phyloP scores from a whole-genome alignment of 2,329 filamentous ascomycete species.

The Basipetospora chlamydospora region DNA sequence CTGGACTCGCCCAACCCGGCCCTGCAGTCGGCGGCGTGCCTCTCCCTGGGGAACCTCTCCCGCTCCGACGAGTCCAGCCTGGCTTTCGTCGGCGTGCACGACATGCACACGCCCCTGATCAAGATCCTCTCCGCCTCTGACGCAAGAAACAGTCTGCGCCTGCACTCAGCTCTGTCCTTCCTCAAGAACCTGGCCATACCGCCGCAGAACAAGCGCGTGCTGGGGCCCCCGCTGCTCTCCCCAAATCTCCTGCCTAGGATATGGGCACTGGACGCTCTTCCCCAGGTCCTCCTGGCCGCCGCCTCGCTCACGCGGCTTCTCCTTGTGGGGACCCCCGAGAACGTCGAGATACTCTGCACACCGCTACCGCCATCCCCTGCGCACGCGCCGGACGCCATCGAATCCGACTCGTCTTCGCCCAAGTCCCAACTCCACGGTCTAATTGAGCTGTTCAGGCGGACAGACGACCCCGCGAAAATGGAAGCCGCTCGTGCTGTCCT shows the following conservation, averaged over 20 bases:
- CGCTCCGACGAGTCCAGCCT: conserved; percentile 40
- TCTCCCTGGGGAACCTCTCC: conserved; percentile 46
- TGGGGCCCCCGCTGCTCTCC: conserved; percentile 33
- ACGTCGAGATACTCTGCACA: conserved; percentile 33
- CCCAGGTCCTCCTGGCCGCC: conserved; percentile 45
- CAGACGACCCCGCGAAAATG: conserved; percentile 35
- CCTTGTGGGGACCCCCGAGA: conserved; percentile 34
- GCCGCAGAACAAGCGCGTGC: conserved; percentile 32
- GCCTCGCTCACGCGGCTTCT: conserved; percentile 44
- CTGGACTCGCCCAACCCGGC: conserved; percentile 23
- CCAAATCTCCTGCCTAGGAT: conserved; percentile 33
- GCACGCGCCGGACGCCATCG: conserved; percentile 11
- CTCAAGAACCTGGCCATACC: conserved; percentile 52
- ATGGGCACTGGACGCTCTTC: conserved; percentile 33
- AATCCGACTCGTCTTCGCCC: not conserved
- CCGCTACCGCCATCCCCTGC: conserved; percentile 18
- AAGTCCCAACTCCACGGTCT: conserved; percentile 15
- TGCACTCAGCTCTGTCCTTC: conserved; percentile 43
- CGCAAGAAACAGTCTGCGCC: conserved; percentile 32
- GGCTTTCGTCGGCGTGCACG: conserved; percentile 29
- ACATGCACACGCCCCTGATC: conserved; percentile 29
- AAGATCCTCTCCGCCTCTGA: conserved; percentile 25
- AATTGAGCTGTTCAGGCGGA: conserved; percentile 17
- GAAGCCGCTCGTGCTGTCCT: conserved; percentile 42
- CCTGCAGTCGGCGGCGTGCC: conserved; percentile 42